A percentile compares a stretch with the other conserved stretches of the same genome.
phyloP scores from a whole-genome alignment of 345 rosid species.

The Citrus sinensis region DVS_A1.0 CM039168.1:4622501-4623000 shows the following conservation, averaged over 20 bases:
- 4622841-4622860: constrained; percentile 68
- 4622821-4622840: constrained; percentile 48
- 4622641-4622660: constrained; percentile 44
- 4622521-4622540: constrained; percentile 42
- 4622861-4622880: constrained; percentile 47
- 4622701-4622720: constrained; percentile 42
- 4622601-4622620: constrained; percentile 53
- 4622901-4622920: constrained; percentile 57
- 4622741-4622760: constrained; percentile 43
- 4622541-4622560: constrained; percentile 34
- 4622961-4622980: constrained; percentile 35
- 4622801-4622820: constrained; percentile 41
- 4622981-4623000: constrained; percentile 40
- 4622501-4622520: constrained; percentile 47
- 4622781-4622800: constrained; percentile 56
- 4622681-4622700: background rate
- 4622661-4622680: constrained; percentile 27
- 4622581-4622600: constrained; percentile 69
- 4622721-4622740: constrained; percentile 34
- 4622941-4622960: constrained; percentile 46
- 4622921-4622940: constrained; percentile 51
- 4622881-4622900: constrained; percentile 47
- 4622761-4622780: constrained; percentile 68
- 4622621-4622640: constrained; percentile 22
- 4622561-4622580: constrained; percentile 64